Evolutionary conservation across 768 basidiomycete species (phyloP).

Genomic region (Lactarius pseudohatsudake): DNA sequence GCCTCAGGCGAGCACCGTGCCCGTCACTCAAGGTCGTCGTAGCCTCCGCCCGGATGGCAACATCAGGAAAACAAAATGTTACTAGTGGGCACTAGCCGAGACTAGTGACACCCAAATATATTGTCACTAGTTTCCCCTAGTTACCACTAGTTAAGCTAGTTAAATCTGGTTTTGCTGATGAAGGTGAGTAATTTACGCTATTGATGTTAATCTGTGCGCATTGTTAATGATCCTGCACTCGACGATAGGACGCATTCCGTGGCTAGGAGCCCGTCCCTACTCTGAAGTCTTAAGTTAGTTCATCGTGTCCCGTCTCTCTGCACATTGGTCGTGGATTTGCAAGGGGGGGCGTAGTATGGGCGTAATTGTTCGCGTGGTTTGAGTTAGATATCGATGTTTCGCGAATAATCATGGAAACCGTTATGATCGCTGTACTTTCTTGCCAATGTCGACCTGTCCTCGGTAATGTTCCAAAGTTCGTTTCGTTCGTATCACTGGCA

Average conservation of each 20-base stretch:
- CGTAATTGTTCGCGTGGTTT: background rate
- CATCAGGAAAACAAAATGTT: too few species aligned
- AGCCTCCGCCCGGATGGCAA: constrained; percentile 10
- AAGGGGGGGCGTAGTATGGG: background rate
- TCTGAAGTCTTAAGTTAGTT: background rate
- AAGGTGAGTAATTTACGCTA: background rate
- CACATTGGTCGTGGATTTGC: background rate
- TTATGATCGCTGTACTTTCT: background rate
- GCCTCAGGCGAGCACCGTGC: constrained; percentile 3
- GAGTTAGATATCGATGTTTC: background rate
- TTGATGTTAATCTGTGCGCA: too few species aligned
- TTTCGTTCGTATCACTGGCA: too few species aligned
- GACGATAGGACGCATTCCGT: constrained; percentile 14
- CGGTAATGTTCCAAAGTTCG: too few species aligned
- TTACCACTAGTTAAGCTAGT: too few species aligned
- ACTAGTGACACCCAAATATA: too few species aligned
- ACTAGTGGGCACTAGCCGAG: too few species aligned
- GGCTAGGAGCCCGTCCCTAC: background rate
- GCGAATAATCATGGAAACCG: background rate
- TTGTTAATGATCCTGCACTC: background rate
- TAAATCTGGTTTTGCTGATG: too few species aligned
- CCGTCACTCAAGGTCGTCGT: constrained; percentile 9
- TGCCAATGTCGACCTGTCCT: background rate
- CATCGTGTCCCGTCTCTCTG: background rate
- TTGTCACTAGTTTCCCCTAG: too few species aligned